Conservation (phyloP, 441 rosid species). For the Viola pubescens region DNA sequence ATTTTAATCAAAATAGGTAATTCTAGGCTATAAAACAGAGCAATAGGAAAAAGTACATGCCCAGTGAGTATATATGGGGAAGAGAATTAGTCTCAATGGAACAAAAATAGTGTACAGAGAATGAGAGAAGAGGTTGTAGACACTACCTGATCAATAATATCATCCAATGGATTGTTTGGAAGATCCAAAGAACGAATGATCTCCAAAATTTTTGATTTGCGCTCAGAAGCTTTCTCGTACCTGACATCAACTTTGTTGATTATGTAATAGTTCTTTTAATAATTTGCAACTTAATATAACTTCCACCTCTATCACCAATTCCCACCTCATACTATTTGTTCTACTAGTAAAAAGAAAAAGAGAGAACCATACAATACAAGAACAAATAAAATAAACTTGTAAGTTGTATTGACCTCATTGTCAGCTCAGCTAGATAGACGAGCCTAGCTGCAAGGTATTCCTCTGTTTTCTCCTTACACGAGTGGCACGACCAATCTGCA, state of each 20-base stretch:
- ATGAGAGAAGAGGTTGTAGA: background rate
- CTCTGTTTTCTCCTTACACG: conserved; percentile 95
- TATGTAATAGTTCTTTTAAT: conserved; percentile 16
- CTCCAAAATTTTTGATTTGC: conserved; percentile 84
- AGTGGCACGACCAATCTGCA: conserved; percentile 85
- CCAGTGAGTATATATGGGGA: too few species aligned
- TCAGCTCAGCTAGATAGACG: conserved; percentile 56
- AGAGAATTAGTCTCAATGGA: too few species aligned
- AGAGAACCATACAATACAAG: conserved; percentile 6
- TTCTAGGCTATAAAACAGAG: too few species aligned
- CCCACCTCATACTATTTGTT: background rate
- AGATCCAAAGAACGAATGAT: conserved; percentile 84
- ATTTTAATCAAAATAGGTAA: too few species aligned
- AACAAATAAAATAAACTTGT: conserved; percentile 1
- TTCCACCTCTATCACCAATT: background rate
- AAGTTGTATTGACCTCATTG: conserved; percentile 51
- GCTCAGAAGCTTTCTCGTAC: conserved; percentile 82
- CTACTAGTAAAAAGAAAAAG: conserved; percentile 1
- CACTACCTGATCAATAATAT: conserved; percentile 87
- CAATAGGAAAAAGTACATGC: too few species aligned
- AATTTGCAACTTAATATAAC: background rate
- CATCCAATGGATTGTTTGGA: conserved; percentile 98
- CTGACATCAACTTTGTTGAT: conserved; percentile 34
- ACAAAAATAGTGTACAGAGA: background rate
- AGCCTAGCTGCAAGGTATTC: conserved; percentile 76